Conservation (phyloP, 2,329 filamentous ascomycete genomes). For the Fusarium tricinctum region DNA sequence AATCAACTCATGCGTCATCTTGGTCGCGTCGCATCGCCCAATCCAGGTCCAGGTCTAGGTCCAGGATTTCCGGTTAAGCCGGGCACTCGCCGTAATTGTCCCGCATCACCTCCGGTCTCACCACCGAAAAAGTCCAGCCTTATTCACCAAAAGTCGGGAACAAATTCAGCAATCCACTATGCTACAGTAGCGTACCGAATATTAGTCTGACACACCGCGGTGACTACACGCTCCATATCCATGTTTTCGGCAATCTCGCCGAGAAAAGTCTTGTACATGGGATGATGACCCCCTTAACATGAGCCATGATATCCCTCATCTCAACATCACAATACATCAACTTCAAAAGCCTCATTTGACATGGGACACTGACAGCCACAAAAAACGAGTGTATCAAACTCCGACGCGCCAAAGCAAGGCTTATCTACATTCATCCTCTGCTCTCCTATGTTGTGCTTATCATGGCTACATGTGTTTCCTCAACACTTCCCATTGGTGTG, state of each 20-base stretch:
- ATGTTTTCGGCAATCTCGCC: conserved; percentile 18
- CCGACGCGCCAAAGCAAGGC: conserved; percentile 41
- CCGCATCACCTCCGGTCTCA: conserved; percentile 24
- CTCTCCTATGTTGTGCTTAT: conserved; percentile 30
- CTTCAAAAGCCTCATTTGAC: background rate
- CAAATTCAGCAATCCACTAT: conserved; percentile 9
- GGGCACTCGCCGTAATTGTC: conserved; percentile 29
- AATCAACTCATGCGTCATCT: conserved; percentile 36
- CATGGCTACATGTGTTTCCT: conserved; percentile 34
- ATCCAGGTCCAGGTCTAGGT: background rate
- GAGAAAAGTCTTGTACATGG: background rate
- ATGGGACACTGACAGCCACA: background rate
- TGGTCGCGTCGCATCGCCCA: background rate
- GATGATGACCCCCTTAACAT: too few species aligned
- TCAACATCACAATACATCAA: background rate
- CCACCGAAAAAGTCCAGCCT: conserved; percentile 5
- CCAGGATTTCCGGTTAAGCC: conserved; percentile 26
- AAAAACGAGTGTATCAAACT: conserved; percentile 40
- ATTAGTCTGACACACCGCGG: conserved; percentile 19
- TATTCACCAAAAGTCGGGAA: background rate
- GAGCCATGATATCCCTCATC: background rate
- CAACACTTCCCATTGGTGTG: background rate
- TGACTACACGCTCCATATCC: conserved; percentile 2
- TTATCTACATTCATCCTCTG: conserved; percentile 41
- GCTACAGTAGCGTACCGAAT: conserved; percentile 16